Percentiles rank a stretch among this genome's conserved stretches.
These are phyloP conservation scores for Deinandra increscens DNA, from an alignment of 129 eudicot species.

Conservation along the genomic window DNA sequence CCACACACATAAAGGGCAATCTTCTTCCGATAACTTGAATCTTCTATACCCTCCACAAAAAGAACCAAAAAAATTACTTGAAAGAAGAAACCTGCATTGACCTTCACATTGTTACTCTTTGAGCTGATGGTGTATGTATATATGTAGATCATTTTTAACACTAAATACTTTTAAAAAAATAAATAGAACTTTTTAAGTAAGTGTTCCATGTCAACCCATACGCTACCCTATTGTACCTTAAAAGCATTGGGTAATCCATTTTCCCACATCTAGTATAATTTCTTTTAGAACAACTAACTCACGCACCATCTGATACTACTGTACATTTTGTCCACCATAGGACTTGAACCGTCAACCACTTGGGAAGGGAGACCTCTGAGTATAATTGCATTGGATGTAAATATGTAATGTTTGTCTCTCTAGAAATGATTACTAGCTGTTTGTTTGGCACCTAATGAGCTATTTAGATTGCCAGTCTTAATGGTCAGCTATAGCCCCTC, in stretches of 20 bases:
- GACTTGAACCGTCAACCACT: too few species aligned
- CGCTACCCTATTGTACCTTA: background rate
- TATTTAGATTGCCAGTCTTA: background rate
- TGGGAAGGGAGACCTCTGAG: background rate
- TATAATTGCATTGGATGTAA: background rate
- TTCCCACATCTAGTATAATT: background rate
- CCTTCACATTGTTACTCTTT: constrained; percentile 6
- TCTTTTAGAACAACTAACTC: too few species aligned
- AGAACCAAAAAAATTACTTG: constrained; percentile 31
- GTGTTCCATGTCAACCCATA: background rate
- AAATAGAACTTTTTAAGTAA: background rate
- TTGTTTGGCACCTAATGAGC: constrained; percentile 4
- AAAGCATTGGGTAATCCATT: background rate
- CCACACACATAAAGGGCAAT: background rate
- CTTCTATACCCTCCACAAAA: constrained; percentile 28
- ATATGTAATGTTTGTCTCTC: background rate
- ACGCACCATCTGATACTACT: too few species aligned
- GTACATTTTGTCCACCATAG: too few species aligned
- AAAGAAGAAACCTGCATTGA: constrained; percentile 35
- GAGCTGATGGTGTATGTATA: background rate
- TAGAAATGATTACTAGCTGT: background rate
- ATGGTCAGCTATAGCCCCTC: background rate
- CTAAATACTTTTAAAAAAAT: background rate
- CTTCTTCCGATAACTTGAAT: constrained; percentile 10
- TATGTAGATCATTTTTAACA: background rate